Evolutionary conservation across 208 protist genomes (phyloP).

Genomic region (Trypanosoma congolense): DNA sequence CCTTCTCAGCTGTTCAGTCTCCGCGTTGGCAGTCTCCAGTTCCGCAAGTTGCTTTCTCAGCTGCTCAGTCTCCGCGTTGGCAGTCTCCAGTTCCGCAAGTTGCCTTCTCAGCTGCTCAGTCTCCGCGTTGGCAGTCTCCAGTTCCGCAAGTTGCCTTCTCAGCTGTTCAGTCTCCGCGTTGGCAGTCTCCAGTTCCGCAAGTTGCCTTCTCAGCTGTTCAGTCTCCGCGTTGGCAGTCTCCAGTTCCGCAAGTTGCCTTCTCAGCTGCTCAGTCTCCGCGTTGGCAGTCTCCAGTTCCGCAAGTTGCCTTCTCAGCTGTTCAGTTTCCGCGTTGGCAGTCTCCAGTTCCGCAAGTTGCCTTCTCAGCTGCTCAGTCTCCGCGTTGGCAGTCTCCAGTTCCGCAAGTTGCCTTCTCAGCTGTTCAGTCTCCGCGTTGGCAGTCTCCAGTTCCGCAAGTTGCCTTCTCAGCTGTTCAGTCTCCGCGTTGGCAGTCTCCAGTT

Average conservation of each 20-base stretch:
- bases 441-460: neutral
- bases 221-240: constrained; percentile 2
- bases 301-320: neutral
- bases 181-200: neutral
- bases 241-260: neutral
- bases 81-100: neutral
- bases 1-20: neutral
- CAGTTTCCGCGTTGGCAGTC: neutral
- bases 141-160: neutral
- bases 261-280: constrained; percentile 1
- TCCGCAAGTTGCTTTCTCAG: neutral
- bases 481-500: neutral
- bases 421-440: neutral
- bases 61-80: neutral
- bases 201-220: neutral
- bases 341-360: too few species aligned
- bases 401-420: neutral
- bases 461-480: constrained; percentile 11
- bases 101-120: constrained; percentile 2
- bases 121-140: constrained; percentile 5
- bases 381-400: neutral
- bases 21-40: constrained; percentile 1
- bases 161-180: neutral
- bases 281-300: neutral
- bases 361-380: too few species aligned